phyloP scores from a whole-genome alignment of 345 rosid species.

The Gossypium longicalyx region DNA sequence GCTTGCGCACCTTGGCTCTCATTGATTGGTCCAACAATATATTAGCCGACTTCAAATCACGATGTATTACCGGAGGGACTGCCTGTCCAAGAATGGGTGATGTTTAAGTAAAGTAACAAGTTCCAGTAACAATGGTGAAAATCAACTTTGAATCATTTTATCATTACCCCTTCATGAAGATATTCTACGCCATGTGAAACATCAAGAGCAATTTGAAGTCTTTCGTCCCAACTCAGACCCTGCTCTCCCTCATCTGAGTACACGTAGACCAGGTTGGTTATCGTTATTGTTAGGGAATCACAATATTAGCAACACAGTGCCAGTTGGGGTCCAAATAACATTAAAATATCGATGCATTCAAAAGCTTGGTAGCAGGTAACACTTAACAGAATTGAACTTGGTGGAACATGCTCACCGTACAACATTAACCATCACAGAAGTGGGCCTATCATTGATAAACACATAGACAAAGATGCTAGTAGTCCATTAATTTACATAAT shows the following conservation, averaged over 20 bases:
- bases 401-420: not conserved
- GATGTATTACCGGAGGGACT: conserved; percentile 88
- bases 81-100: conserved; percentile 46
- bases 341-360: not conserved
- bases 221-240: conserved; percentile 71
- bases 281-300: conserved; percentile 3
- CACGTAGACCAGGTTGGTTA: conserved; percentile 12
- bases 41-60: conserved; percentile 94
- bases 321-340: not conserved
- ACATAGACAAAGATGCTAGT: not conserved
- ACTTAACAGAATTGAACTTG: not conserved
- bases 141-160: not conserved
- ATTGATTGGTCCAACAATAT: conserved; percentile 76
- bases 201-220: conserved; percentile 81
- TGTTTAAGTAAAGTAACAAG: not conserved
- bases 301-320: not conserved
- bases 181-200: conserved; percentile 90
- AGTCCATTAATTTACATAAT: not conserved
- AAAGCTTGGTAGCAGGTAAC: not conserved
- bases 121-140: not conserved
- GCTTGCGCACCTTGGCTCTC: conserved; percentile 76
- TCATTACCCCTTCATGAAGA: conserved; percentile 85
- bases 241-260: conserved; percentile 44
- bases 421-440: not conserved
- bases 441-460: not conserved